Evolutionary conservation across 2,329 filamentous ascomycete species (phyloP), one percentile per base, ranked within the genome.

Genomic region (Aspergillus viridinutans): DNA sequence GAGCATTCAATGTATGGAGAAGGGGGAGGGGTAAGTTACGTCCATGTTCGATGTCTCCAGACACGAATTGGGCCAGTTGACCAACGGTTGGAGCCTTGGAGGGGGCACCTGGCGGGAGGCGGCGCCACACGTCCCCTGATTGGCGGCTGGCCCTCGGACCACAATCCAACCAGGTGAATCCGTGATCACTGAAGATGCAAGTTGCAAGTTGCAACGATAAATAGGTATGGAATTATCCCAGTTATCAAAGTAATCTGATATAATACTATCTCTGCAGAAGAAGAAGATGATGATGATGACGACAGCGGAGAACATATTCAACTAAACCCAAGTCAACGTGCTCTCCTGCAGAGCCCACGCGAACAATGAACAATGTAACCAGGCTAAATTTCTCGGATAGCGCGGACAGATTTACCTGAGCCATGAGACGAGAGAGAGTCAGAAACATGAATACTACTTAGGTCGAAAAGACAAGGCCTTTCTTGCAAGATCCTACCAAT

Each of bases 61-160:
- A 35, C 32, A 35, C 29, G 7, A 35, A 35, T 17, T 35, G 12
- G 32, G 32, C 32, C 32, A 17, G 32, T 35, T 35, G 54, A 43
- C 42, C 38, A 55, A 50, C 28, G 20, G 20, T n/a, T n/a, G n/a
- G n/a, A n/a, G n/a, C n/a, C n/a, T n/a, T 23, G 28, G n/a, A 23
- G 35, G 21, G 47, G 50, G 17, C 25, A 32, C 35, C 52, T 45
- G 53, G 45, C 52, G 53, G 55, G 55, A 60, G 58, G 58, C 53
- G 58, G 57, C 58, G 59, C 59, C 59, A 56, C 57, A 51, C 17
- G 32, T 10, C 17, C 7, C 3, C 17, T 60, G 45, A 63, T 63
- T 63, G 59, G 61, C 53, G 56, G 52, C 35, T 42, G 14, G 20
- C 42, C 28, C 48, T 35, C 42, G 21, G 25, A 50, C 49, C 50